Base-by-base conservation (phyloP, 768 basidiomycete species). In the Trametes sanguinea region DNA sequence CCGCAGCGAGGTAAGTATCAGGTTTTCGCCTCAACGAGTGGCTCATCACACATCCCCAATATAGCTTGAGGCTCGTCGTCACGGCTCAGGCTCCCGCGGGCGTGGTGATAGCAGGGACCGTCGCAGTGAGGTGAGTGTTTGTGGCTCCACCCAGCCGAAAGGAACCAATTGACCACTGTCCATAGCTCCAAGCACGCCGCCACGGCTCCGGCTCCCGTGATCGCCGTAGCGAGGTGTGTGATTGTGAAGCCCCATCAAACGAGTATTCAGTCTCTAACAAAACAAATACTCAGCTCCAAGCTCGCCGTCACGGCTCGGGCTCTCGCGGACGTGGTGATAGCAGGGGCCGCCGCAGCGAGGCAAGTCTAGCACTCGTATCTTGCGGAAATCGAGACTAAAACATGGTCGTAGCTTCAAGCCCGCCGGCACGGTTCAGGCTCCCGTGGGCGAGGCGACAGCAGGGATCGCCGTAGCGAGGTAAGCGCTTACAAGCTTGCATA, bases 61-160 rank as follows among this genome's bases (percentile, higher is more conserved):
- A 22, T 22, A 54, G 40, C 51, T 64, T 11, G 58, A 60, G 37
- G 58, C 63, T 37, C 57, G 63, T 37, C 50, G 53, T 3, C 63
- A 64, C 32, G 54, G 61, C 8, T 61, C 60, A 29, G 52, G 52
- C 1, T 54, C 52, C 3, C 60, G 54, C 5, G 47, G 48, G 6
- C 57, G 57, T 14, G 56, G 32, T 13, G 44, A 48, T 17, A 57
- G 57, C 17, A 57, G 35, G 29, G 39, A 32, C 35, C 56, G 61
- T 48, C 61, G 61, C 11, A 32, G 32, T 46, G 60, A 61, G 6
- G 60, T 54, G 42, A 27, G 51, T 35, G 29, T 16, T 22, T 22
- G 22, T 9, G 33, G 16, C 16, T 14, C 9, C 22, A 22, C 22
- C 22, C 11, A n/a, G 0, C 6, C 5, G 33, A 40, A 3, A 4